Conservation (phyloP, 768 basidiomycete genomes). For the Termitomyces sp. region DNA sequence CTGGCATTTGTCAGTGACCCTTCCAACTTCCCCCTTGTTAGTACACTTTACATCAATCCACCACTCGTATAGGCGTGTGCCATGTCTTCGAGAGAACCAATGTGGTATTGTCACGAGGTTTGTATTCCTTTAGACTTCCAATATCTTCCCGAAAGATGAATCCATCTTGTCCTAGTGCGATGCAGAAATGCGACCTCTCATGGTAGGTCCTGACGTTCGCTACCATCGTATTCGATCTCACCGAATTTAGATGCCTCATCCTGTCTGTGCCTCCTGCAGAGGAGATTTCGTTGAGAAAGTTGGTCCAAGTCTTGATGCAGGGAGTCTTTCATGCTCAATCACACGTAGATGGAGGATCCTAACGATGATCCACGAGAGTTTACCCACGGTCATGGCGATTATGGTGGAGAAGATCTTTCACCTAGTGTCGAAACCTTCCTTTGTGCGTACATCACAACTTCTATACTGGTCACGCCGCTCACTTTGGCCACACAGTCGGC, state of each 20-base stretch:
- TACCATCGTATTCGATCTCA: conserved; percentile 3
- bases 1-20: conserved; percentile 6
- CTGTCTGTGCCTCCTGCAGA: conserved; percentile 77
- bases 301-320: conserved; percentile 3
- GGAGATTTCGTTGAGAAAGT: conserved; percentile 84
- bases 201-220: conserved; percentile 40
- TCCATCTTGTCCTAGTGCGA: conserved; percentile 50
- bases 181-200: conserved; percentile 84
- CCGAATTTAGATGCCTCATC: conserved; percentile 60
- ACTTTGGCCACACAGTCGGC: conserved; percentile 19
- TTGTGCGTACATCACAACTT: conserved; percentile 25
- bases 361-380: conserved; percentile 73
- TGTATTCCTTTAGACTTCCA: conserved; percentile 9
- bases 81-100: conserved; percentile 68
- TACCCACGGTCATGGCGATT: conserved; percentile 29
- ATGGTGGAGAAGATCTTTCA: conserved; percentile 24
- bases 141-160: neutral
- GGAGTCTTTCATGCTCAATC: conserved; percentile 7
- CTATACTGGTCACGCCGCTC: neutral
- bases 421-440: conserved; percentile 43
- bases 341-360: conserved; percentile 63
- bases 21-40: neutral
- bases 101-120: conserved; percentile 80
- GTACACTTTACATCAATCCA: neutral
- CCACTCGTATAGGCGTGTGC: conserved; percentile 1